phyloP scores from a whole-genome alignment of 2,329 filamentous ascomycete genomes.

The Alternaria gansuensis region DNA sequence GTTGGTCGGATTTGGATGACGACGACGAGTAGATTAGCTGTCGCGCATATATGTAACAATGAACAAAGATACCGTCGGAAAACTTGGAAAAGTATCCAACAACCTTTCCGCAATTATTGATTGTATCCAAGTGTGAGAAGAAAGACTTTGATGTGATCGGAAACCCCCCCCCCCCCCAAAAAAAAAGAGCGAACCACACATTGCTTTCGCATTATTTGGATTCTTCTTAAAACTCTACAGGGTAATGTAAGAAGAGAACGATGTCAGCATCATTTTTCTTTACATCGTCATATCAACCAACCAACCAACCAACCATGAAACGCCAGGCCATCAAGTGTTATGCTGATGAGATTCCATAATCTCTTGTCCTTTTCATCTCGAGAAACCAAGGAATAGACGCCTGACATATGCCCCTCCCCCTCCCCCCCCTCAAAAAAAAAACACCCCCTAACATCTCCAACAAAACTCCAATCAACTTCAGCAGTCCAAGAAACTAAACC shows the following conservation, averaged over 20 bases:
- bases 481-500: background rate
- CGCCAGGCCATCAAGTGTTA: background rate
- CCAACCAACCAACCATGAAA: background rate
- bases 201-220: background rate
- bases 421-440: too few relatives aligned
- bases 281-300: conserved; percentile 5
- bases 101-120: background rate
- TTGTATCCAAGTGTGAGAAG: too few relatives aligned
- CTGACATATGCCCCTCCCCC: conserved; percentile 1
- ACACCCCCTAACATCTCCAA: background rate
- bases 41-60: background rate
- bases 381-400: background rate
- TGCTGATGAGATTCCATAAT: background rate
- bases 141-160: background rate
- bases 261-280: background rate
- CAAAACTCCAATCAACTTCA: background rate
- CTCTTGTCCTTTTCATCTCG: background rate
- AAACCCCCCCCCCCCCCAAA: too few relatives aligned
- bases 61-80: background rate
- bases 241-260: conserved; percentile 1
- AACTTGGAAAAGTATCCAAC: background rate
- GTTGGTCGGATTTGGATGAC: conserved; percentile 33
- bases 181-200: background rate
- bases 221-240: conserved; percentile 1
- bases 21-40: conserved; percentile 11